A percentile compares a stretch with the other conserved stretches of the same genome.
Evolutionary conservation across 192 early-diverging fungal genomes (phyloP).

Genomic region (Backusella macrospora): DNA sequence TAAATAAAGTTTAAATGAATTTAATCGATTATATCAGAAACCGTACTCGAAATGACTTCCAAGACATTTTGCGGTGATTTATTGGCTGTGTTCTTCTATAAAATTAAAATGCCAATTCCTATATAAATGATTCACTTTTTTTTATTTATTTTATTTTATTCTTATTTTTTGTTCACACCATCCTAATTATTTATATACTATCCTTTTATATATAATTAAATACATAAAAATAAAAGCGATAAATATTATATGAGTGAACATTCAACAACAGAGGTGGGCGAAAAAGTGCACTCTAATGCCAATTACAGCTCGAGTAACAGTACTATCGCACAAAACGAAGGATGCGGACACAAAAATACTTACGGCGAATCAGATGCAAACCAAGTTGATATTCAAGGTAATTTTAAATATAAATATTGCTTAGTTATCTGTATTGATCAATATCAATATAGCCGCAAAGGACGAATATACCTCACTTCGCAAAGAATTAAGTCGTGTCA

Average conservation of each 20-base stretch:
- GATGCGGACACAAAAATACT: neutral
- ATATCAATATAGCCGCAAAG: conserved; percentile 23
- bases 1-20: neutral
- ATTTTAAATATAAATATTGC: neutral
- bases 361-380: conserved; percentile 1
- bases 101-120: neutral
- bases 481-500: conserved; percentile 31
- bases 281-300: neutral
- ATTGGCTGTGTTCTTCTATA: neutral
- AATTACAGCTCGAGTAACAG: neutral
- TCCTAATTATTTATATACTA: neutral
- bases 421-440: neutral
- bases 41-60: neutral
- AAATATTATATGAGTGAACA: neutral
- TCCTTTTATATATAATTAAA: neutral
- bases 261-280: neutral
- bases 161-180: neutral
- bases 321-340: neutral
- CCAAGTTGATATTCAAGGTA: conserved; percentile 8
- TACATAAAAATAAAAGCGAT: neutral
- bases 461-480: conserved; percentile 24
- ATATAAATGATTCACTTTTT: neutral
- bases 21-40: neutral
- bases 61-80: conserved; percentile 7
- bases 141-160: neutral